A percentile compares a stretch with the other conserved stretches of the same genome.
These are phyloP conservation scores for Trypanosoma congolense DNA, from an alignment of 208 protist genomes.

Conservation along the genomic window DNA sequence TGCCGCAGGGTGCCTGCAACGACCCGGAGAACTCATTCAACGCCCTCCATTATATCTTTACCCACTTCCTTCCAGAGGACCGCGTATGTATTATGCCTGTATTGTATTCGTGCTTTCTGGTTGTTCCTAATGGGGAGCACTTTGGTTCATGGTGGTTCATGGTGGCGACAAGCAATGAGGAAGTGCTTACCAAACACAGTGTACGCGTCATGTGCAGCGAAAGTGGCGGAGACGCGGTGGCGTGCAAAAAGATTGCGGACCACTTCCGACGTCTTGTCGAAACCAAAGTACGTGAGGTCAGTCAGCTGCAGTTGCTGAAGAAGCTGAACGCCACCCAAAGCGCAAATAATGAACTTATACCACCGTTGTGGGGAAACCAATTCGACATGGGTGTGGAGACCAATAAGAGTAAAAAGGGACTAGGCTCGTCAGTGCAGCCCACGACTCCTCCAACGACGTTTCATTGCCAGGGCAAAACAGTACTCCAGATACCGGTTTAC, in stretches of 20 bases:
- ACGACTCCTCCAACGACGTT: conserved; percentile 23
- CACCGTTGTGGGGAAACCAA: conserved; percentile 75
- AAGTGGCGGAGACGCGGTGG: conserved; percentile 13
- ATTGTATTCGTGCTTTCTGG: conserved; percentile 33
- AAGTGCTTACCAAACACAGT: background rate
- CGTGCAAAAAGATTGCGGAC: conserved; percentile 21
- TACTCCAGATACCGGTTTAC: conserved; percentile 81
- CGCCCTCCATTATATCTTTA: conserved; percentile 58
- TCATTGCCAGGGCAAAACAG: conserved; percentile 52
- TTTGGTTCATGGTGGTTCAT: conserved; percentile 62
- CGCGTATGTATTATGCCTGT: conserved; percentile 62
- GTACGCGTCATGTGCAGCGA: conserved; percentile 39
- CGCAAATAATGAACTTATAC: conserved; percentile 73
- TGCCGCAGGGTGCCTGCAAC: conserved; percentile 52
- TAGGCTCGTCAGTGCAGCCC: conserved; percentile 5
- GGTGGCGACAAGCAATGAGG: conserved; percentile 29
- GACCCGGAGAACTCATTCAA: conserved; percentile 46
- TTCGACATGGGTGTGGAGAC: conserved; percentile 27
- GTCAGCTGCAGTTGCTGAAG: conserved; percentile 76
- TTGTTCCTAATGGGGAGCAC: conserved; percentile 41
- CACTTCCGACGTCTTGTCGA: conserved; percentile 51
- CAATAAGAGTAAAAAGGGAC: conserved; percentile 5
- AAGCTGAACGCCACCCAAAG: conserved; percentile 82
- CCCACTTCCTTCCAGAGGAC: conserved; percentile 67
- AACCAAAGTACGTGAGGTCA: conserved; percentile 67